phyloP scores from a whole-genome alignment of 768 basidiomycete genomes.

The Artomyces pyxidatus region DNA sequence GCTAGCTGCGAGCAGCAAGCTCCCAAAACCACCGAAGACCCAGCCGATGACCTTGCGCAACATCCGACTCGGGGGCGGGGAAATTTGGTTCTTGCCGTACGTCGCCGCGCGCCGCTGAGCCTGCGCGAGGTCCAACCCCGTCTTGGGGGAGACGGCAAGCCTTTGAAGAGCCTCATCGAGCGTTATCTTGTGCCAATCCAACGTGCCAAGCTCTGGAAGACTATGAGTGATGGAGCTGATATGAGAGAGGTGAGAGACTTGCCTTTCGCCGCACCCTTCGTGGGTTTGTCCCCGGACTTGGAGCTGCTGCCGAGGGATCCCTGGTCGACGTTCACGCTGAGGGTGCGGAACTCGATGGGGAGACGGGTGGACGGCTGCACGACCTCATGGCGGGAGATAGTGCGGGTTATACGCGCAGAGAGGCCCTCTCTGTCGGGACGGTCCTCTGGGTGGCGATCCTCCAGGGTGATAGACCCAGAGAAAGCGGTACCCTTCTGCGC shows the following conservation, averaged over 20 bases:
- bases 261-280: constrained; percentile 7
- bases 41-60: constrained; percentile 39
- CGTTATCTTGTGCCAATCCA: constrained; percentile 9
- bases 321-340: constrained; percentile 12
- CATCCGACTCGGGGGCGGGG: constrained; percentile 37
- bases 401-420: background rate
- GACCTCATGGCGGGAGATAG: background rate
- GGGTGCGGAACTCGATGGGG: constrained; percentile 15
- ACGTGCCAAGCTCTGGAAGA: constrained; percentile 4
- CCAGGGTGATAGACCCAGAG: background rate
- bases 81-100: constrained; percentile 44
- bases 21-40: constrained; percentile 47
- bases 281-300: background rate
- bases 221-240: background rate
- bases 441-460: background rate
- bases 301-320: background rate
- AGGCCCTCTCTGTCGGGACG: background rate
- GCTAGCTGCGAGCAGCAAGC: constrained; percentile 34
- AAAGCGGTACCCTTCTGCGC: background rate
- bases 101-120: constrained; percentile 36
- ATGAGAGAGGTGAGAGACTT: background rate
- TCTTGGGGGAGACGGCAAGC: constrained; percentile 33
- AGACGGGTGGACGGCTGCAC: constrained; percentile 6
- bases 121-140: constrained; percentile 42
- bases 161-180: constrained; percentile 1